Base-by-base conservation (phyloP, 768 basidiomycete genomes). In the Phanerochaete carnosa region DNA sequence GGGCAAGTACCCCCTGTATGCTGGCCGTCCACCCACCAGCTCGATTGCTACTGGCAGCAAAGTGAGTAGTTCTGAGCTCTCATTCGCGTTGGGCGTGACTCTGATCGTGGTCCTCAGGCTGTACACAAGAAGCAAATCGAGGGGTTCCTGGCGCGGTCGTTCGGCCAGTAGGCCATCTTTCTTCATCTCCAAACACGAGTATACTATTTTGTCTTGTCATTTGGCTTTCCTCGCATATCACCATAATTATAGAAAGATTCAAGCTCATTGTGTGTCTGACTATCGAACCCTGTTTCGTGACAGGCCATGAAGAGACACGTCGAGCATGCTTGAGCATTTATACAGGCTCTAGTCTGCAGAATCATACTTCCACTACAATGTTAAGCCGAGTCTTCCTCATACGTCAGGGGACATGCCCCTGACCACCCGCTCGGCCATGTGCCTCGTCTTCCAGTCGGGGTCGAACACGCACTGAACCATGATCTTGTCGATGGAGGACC, bases 41-140 rank as follows among this genome's bases (percentile, higher is more conserved):
- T 96, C 94, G 25, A 88, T 95, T 45, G 94, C 94, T 7, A 95
- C 94, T 28, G 94, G 93, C 60, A 90, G 89, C 83, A 94, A 95
- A 85, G 88, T 89, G 66, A 25, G 77, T 72, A 30, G 45, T 23
- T 9, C 26, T 56, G 29, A 23, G 22, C 55, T 54, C 1, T 19
- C 25, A 12, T 25, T 46, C 28, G 32, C 35, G 16, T 25, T 64
- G n/a, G 67, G n/a, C n/a, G n/a, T 70, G 45, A 64, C 66, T 68
- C 46, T 68, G 68, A 23, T n/a, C 57, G 49, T 71, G 59, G 23
- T 46, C 59, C 54, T 3, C 62, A 94, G 90, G 65, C 72, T 23
- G 86, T 90, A 59, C 95, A 96, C 77, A 94, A 95, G 84, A 92
- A 88, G 73, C 94, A 98, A 75, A 88, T 94, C 54, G 89, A 91